These are phyloP conservation scores for Penicillium corylophilum DNA, from an alignment of 2,329 filamentous ascomycete genomes.

Conservation along the genomic window DNA sequence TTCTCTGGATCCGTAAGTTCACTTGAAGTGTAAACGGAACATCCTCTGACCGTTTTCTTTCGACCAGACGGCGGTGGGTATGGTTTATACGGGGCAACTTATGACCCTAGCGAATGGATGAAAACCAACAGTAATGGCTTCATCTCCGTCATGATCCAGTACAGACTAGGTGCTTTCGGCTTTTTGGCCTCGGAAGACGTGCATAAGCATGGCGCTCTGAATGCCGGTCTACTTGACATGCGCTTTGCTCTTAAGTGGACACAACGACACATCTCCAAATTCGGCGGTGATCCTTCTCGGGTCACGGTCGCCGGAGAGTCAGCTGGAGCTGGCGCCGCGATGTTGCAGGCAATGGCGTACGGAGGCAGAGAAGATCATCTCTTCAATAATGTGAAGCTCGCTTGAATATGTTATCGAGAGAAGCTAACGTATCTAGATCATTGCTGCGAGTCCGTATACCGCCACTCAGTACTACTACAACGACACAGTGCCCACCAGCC, in stretches of 20 bases:
- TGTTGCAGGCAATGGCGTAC: conserved; percentile 11
- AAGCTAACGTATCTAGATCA: conserved; percentile 22
- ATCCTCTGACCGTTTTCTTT: neutral
- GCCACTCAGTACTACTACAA: conserved; percentile 55
- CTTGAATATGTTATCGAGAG: neutral
- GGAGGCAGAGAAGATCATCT: conserved; percentile 12
- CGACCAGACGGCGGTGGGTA: conserved; percentile 35
- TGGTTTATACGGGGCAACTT: conserved; percentile 37
- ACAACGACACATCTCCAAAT: neutral
- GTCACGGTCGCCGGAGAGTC: conserved; percentile 15
- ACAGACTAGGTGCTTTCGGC: neutral
- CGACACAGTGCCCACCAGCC: conserved; percentile 45
- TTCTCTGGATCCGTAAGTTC: conserved; percentile 30
- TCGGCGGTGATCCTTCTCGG: neutral
- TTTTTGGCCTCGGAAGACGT: neutral
- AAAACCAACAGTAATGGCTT: conserved; percentile 51
- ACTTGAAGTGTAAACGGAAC: neutral
- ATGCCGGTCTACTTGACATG: neutral
- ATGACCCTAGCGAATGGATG: conserved; percentile 44
- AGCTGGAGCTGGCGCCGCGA: conserved; percentile 8
- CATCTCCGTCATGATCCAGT: conserved; percentile 40
- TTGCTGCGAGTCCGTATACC: conserved; percentile 52
- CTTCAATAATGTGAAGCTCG: conserved; percentile 25
- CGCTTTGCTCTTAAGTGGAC: neutral
- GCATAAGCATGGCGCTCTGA: neutral